phyloP scores from a whole-genome alignment of 2,329 filamentous ascomycete genomes.

The Septoria linicola region DNA sequence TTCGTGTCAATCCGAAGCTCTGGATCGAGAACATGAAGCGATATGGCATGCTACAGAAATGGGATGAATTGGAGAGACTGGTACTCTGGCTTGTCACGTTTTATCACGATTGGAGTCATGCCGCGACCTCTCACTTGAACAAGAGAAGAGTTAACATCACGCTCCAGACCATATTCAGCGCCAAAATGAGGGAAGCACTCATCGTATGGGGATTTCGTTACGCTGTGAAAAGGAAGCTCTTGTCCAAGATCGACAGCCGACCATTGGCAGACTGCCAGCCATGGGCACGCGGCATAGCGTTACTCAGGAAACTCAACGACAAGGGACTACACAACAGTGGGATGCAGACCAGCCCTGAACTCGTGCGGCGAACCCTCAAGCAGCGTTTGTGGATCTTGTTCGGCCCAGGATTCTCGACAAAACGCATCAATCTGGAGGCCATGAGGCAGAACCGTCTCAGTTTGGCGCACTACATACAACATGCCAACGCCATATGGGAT shows the following conservation, averaged over 20 bases:
- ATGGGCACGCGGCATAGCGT: conserved; percentile 36
- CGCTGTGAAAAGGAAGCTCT: conserved; percentile 19
- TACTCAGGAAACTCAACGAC: conserved; percentile 31
- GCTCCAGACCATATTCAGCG: conserved; percentile 23
- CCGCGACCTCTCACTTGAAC: background rate
- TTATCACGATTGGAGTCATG: conserved; percentile 12
- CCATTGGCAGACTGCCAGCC: conserved; percentile 9
- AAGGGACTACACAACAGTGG: conserved; percentile 28
- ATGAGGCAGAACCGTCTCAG: conserved; percentile 27
- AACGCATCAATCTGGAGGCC: conserved; percentile 24
- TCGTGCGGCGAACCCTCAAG: conserved; percentile 27
- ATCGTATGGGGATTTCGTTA: conserved; percentile 38
- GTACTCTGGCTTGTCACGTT: conserved; percentile 51
- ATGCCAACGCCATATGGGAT: conserved; percentile 36
- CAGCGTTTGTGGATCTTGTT: conserved; percentile 39
- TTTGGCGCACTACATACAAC: conserved; percentile 32
- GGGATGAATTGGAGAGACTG: conserved; percentile 53
- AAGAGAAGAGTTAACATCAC: background rate
- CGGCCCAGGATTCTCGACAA: conserved; percentile 33
- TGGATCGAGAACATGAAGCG: conserved; percentile 62
- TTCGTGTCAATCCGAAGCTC: conserved; percentile 44
- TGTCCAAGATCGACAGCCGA: conserved; percentile 6
- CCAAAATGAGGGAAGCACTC: conserved; percentile 33
- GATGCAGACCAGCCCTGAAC: conserved; percentile 16
- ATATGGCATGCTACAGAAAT: conserved; percentile 56